Evolutionary conservation across 306 rosid species (phyloP).

Genomic region (Morella rubra): DNA sequence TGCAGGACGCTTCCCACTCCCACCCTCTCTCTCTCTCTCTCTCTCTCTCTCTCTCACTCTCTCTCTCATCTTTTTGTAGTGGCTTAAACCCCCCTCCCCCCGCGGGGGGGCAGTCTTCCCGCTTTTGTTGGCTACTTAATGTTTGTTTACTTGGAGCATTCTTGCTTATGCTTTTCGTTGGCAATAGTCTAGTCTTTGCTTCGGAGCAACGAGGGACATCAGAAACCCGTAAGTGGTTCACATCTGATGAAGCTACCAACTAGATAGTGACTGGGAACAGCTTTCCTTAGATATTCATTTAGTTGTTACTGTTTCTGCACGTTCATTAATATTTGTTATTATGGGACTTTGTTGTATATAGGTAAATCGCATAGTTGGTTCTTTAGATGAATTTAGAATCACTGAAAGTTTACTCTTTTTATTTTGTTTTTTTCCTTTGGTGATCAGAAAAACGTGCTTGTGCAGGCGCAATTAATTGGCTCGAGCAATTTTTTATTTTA

Average conservation of each 20-base stretch:
- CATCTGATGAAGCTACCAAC: neutral
- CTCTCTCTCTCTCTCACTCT: neutral
- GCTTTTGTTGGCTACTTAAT: neutral
- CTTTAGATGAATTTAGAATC: neutral
- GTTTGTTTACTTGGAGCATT: neutral
- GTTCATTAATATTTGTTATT: neutral
- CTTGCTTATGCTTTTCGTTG: neutral
- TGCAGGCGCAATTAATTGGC: neutral
- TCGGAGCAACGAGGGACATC: neutral
- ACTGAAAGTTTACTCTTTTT: neutral
- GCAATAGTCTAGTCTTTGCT: neutral
- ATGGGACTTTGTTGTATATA: constrained; percentile 12
- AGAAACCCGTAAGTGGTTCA: neutral
- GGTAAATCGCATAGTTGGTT: neutral
- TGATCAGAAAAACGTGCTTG: neutral
- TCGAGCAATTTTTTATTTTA: neutral
- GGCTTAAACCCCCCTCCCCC: too few species aligned
- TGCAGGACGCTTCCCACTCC: too few species aligned
- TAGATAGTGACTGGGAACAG: neutral
- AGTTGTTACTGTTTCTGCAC: neutral
- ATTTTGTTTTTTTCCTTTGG: neutral
- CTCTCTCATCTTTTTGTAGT: too few species aligned
- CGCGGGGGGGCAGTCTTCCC: too few species aligned
- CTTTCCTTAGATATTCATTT: neutral
- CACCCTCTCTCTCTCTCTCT: neutral